Evolutionary conservation across 257 asterid genomes (phyloP).

Genomic region (Perilla frutescens): DNA sequence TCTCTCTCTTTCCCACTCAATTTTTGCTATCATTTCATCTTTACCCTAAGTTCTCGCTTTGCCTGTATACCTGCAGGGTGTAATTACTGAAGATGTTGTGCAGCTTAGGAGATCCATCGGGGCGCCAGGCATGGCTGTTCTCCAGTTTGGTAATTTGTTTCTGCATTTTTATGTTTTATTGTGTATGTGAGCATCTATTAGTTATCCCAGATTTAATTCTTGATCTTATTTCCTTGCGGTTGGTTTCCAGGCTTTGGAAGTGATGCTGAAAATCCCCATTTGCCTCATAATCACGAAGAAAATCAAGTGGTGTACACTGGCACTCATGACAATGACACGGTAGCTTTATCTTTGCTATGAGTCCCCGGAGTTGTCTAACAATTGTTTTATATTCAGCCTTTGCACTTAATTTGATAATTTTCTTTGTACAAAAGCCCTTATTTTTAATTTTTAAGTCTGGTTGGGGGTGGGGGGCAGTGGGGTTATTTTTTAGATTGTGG

Average conservation of each 20-base stretch:
- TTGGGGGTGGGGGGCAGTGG: not conserved
- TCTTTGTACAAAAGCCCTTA: not conserved
- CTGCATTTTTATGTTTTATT: conserved; percentile 30
- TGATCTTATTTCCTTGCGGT: conserved; percentile 31
- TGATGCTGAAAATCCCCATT: conserved; percentile 95
- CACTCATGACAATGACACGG: conserved; percentile 99
- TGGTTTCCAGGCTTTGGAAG: conserved; percentile 81
- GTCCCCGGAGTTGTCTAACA: not conserved
- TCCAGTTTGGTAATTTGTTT: conserved; percentile 81
- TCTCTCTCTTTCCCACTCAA: not conserved
- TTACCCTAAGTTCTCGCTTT: conserved; percentile 13
- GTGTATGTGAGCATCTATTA: conserved; percentile 31
- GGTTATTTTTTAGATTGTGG: not conserved
- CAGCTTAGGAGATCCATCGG: conserved; percentile 85
- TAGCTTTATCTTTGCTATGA: conserved; percentile 39
- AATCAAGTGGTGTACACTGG: conserved; percentile 99
- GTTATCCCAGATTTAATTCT: conserved; percentile 27
- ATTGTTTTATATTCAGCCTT: conserved; percentile 10
- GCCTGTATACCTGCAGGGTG: conserved; percentile 65
- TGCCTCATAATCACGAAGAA: conserved; percentile 91
- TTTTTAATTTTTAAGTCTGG: not conserved
- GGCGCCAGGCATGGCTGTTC: conserved; percentile 99
- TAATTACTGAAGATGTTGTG: conserved; percentile 92
- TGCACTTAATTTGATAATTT: conserved; percentile 9
- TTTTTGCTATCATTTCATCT: conserved; percentile 17